Conservation (phyloP, 2,329 filamentous ascomycete genomes). For the Apiospora aurea region DNA sequence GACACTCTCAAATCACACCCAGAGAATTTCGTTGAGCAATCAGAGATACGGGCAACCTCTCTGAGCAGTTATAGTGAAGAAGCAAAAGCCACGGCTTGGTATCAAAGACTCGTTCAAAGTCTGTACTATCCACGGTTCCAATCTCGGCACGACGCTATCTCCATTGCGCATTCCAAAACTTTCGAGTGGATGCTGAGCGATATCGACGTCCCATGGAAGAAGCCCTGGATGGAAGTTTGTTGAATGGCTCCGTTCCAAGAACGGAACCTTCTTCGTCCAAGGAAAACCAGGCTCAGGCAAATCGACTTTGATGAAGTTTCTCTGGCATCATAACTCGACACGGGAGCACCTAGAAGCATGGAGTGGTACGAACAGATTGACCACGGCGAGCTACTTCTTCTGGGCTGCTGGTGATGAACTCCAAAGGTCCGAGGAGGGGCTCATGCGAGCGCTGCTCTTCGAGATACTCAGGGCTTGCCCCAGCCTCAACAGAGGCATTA, state of each 20-base stretch:
- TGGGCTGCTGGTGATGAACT: conserved; percentile 24
- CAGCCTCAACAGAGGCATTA: neutral
- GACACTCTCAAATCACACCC: neutral
- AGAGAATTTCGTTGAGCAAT: neutral
- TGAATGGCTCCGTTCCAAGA: conserved; percentile 23
- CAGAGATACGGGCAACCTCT: neutral
- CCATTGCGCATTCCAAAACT: neutral
- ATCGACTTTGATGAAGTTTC: conserved; percentile 30
- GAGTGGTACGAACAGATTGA: conserved; percentile 16
- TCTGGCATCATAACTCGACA: neutral
- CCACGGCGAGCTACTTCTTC: conserved; percentile 26
- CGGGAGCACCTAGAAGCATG: neutral
- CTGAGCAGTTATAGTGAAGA: neutral
- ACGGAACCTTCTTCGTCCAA: conserved; percentile 24
- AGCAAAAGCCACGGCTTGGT: neutral
- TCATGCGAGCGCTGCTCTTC: conserved; percentile 23
- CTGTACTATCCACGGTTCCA: neutral
- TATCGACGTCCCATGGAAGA: neutral
- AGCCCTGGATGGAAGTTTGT: neutral
- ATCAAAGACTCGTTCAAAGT: neutral
- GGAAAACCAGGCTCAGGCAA: conserved; percentile 27
- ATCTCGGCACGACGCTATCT: neutral
- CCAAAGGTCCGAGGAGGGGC: conserved; percentile 28
- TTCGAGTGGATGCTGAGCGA: neutral
- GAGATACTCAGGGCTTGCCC: conserved; percentile 22